Base-by-base conservation (phyloP, 768 basidiomycete species). In the Mycena amicta region DNA sequence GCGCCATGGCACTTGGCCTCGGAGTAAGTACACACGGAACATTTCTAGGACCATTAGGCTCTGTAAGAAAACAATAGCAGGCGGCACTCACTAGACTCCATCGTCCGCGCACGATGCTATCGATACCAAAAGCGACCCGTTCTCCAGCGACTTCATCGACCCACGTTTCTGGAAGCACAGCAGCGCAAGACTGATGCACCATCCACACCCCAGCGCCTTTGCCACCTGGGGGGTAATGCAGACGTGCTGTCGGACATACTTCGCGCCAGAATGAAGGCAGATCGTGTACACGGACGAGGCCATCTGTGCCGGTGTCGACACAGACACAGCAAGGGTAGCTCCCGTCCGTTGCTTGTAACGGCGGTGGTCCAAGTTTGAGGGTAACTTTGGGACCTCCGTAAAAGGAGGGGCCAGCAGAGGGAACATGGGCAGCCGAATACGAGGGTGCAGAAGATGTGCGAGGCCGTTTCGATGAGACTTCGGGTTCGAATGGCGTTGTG, bases 61-160 rank as follows among this genome's bases (percentile, higher is more conserved):
- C n/a, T n/a, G n/a, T n/a, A n/a, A n/a, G n/a, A n/a, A n/a, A n/a
- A n/a, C n/a, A n/a, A n/a, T n/a, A n/a, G n/a, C n/a, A n/a, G n/a
- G n/a, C n/a, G n/a, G n/a, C n/a, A n/a, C n/a, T 28, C 55, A 96
- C 95, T 76, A 98, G 68, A 68, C 88, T 89, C 97, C 97, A 99
- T 27, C 97, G 77, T 70, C 92, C 95, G 69, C 87, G 93, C 12
- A 91, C 90, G 62, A 99, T 92, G 6, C 82, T 86, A 67, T 93
- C 90, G 23, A 92, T 91, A 3, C 96, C 95, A 66, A 89, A 89
- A 0, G 97, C 88, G 56, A 83, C 79, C 2, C 64, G 52, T 26
- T 65, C 65, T 31, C 65, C 72, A 39, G 85, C 83, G 4, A 88
- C 68, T 40, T 84, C 85, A 67, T 94, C 93, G 23, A 96, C 84